Evolutionary conservation across 2,329 filamentous ascomycete species (phyloP).

Genomic region (Chaetomiaceae sp.): DNA sequence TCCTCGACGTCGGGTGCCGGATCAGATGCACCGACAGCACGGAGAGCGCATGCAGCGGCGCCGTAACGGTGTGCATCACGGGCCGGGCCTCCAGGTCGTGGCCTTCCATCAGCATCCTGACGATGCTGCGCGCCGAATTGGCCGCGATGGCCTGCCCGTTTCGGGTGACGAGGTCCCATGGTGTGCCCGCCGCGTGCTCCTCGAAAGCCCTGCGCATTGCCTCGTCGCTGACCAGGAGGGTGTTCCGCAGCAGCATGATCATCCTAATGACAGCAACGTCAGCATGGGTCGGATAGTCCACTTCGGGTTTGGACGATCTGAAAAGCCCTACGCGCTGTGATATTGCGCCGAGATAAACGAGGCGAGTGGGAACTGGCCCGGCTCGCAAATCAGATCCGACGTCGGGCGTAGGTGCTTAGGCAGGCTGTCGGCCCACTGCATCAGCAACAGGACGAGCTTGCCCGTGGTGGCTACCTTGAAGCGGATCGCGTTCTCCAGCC

Average conservation of each 20-base stretch:
- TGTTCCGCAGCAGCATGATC: conserved; percentile 3
- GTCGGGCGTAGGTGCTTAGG: background rate
- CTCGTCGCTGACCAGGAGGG: background rate
- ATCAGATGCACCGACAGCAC: conserved; percentile 3
- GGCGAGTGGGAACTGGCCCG: background rate
- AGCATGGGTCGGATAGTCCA: too few species aligned
- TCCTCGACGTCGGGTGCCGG: background rate
- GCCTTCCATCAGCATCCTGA: background rate
- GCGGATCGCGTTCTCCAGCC: background rate
- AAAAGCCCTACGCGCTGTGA: conserved; percentile 1
- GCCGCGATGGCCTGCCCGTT: conserved; percentile 2
- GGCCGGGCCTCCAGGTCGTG: background rate
- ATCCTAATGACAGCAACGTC: background rate
- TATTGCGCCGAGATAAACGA: background rate
- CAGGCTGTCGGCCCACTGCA: conserved; percentile 1
- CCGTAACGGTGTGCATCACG: background rate
- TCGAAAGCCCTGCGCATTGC: background rate
- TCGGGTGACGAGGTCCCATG: background rate
- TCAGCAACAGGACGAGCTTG: conserved; percentile 1
- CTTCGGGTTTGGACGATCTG: too few species aligned
- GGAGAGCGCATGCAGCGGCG: background rate
- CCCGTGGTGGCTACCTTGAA: conserved; percentile 2
- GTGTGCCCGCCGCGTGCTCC: background rate
- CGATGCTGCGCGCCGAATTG: conserved; percentile 2
- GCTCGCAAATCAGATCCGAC: conserved; percentile 1